Evolutionary conservation across 805 yeast genomes (phyloP).

Genomic region (Kazachstania kunashirensis): DNA sequence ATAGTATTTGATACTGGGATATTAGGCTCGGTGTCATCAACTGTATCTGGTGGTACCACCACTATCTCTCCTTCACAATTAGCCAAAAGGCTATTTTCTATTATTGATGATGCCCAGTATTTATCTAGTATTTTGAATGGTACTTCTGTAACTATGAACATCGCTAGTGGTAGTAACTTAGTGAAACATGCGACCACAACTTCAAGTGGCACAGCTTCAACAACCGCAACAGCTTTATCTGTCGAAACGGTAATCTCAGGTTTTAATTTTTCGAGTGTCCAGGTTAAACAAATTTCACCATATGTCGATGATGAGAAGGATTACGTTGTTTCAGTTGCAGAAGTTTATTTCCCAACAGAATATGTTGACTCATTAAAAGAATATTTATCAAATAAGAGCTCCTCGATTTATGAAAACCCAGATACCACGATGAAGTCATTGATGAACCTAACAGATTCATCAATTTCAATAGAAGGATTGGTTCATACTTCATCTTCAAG

Average conservation of each 20-base stretch:
- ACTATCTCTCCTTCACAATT: not conserved
- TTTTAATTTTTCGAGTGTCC: too few relatives aligned
- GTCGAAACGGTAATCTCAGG: too few relatives aligned
- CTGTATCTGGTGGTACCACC: slow-evolving; percentile 1
- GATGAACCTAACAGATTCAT: slow-evolving; percentile 57
- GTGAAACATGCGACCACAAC: not conserved
- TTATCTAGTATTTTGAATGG: not conserved
- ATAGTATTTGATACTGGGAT: too few relatives aligned
- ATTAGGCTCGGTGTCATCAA: not conserved
- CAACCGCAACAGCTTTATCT: not conserved
- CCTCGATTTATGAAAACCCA: slow-evolving; percentile 52
- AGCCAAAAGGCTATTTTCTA: not conserved
- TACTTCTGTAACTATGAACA: not conserved
- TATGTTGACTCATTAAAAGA: slow-evolving; percentile 41
- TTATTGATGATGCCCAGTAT: not conserved
- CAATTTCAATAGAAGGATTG: slow-evolving; percentile 24
- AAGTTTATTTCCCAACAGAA: slow-evolving; percentile 64
- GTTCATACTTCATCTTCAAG: not conserved
- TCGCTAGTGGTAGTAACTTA: not conserved
- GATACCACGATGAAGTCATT: slow-evolving; percentile 46
- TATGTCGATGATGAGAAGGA: slow-evolving; percentile 28
- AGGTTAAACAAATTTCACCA: slow-evolving; percentile 8
- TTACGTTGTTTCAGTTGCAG: slow-evolving; percentile 81
- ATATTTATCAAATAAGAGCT: slow-evolving; percentile 40
- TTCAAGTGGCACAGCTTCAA: not conserved